Conservation (phyloP, 352 stramenopile genomes). For the Globisporangium iwayamae region DNA sequence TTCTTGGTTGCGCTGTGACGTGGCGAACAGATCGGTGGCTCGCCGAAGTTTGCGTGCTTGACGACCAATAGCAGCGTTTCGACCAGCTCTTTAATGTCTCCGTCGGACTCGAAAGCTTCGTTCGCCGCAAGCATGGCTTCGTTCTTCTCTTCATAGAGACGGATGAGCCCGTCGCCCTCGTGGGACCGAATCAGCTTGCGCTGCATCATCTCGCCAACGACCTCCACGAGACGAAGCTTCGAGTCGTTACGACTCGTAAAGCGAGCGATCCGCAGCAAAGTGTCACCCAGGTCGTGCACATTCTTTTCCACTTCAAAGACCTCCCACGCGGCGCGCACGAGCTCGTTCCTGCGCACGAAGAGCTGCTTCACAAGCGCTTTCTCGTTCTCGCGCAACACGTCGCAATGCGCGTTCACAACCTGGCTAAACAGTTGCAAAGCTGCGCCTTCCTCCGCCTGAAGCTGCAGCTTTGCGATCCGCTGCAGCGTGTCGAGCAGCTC, state of each 20-base stretch:
- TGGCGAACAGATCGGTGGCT: conserved; percentile 21
- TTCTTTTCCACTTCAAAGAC: conserved; percentile 47
- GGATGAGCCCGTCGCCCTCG: conserved; percentile 60
- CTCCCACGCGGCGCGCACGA: conserved; percentile 49
- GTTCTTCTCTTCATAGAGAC: conserved; percentile 63
- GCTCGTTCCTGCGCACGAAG: conserved; percentile 39
- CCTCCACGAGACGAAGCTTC: conserved; percentile 48
- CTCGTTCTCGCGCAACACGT: conserved; percentile 26
- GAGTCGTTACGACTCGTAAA: conserved; percentile 48
- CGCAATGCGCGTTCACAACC: conserved; percentile 37
- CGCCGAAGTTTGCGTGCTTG: conserved; percentile 71
- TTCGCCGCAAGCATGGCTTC: conserved; percentile 68
- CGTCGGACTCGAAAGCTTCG: conserved; percentile 69
- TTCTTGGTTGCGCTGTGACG: conserved; percentile 11
- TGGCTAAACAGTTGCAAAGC: conserved; percentile 26
- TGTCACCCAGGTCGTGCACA: conserved; percentile 40
- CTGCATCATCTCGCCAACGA: conserved; percentile 68
- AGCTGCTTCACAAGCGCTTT: conserved; percentile 44
- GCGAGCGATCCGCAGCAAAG: conserved; percentile 45
- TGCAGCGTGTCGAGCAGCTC: conserved; percentile 73
- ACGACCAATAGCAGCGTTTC: conserved; percentile 79
- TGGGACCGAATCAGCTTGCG: conserved; percentile 40
- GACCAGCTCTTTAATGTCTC: conserved; percentile 70
- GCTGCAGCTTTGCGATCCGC: conserved; percentile 63
- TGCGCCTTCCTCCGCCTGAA: conserved; percentile 38